Evolutionary conservation across 805 yeast genomes (phyloP), one percentile per base, ranked within the genome.

Genomic region (Wickerhamiella azymoides): DNA sequence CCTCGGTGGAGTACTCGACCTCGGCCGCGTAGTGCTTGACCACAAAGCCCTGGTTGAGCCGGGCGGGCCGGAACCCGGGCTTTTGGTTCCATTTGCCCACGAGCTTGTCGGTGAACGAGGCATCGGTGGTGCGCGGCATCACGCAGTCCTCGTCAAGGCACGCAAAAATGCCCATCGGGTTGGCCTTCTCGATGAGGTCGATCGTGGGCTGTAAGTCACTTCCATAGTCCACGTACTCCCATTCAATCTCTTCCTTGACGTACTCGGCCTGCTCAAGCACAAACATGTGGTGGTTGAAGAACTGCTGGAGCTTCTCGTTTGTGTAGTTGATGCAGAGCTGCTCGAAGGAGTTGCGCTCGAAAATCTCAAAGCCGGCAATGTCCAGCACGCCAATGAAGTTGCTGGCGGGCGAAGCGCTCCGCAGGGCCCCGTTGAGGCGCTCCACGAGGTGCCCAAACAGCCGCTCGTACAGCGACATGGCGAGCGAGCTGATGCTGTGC

Each of bases 251-350:
- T 62, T 92, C 98, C 54, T 81, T 79, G 40, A 84, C 85, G 58
- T 92, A 92, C 59, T 92, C 97, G 55, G 92, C 97, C 66, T 92
- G 98, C 64, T 92, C 98, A 1, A 94, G 83, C 57, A 92, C 94
- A 63, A 92, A 76, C 51, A 96, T 92, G 62, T 89, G 77, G 60
- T 92, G 96, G 63, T 92, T 92, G 62, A 92, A 92, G 61, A 89
- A 92, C 63, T 92, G 98, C 67, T 92, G 98, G 51, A 92, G 71
- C 65, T 88, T 89, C 64, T 92, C 98, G 64, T 89, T 89, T 49
- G 93, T 96, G 55, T 84, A 84, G 62, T 92, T 92, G 66, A 92
- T 92, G 69, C 98, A 92, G 51, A 92, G 72, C 65, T 92, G 98
- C 62, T 92, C 98, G 61, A 92, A 92, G 1, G 95, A 84, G 67